Evolutionary conservation across 495 filamentous ascomycete genomes (phyloP).

Genomic region (Penicillium longicatenatum): DNA sequence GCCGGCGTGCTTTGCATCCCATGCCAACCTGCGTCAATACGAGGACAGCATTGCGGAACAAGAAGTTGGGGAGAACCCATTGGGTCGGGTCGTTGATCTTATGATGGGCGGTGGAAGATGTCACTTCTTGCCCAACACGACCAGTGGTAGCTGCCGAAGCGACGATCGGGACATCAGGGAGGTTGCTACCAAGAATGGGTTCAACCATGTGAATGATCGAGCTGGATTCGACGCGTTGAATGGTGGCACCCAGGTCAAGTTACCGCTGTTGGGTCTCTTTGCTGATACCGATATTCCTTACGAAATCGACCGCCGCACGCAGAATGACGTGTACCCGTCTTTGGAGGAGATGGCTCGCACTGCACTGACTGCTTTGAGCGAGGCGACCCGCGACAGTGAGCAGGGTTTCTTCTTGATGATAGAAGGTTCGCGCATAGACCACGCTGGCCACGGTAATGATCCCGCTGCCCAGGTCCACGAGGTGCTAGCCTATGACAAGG

Average conservation of each 20-base stretch:
- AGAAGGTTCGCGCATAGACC: conserved; percentile 93
- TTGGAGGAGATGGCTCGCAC: conserved; percentile 89
- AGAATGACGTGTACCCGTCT: conserved; percentile 81
- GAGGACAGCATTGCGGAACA: conserved; percentile 92
- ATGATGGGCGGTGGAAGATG: conserved; percentile 92
- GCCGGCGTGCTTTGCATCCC: conserved; percentile 92
- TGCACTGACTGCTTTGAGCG: conserved; percentile 73
- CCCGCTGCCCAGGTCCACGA: conserved; percentile 94
- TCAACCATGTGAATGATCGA: conserved; percentile 72
- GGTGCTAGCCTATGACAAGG: conserved; percentile 86
- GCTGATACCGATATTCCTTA: conserved; percentile 83
- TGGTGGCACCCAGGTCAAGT: conserved; percentile 66
- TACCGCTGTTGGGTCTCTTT: conserved; percentile 87
- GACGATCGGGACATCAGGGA: conserved; percentile 71
- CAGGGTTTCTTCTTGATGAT: conserved; percentile 99
- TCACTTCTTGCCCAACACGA: conserved; percentile 84
- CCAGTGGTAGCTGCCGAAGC: conserved; percentile 71
- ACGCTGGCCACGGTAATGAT: conserved; percentile 94
- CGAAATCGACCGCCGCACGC: conserved; percentile 81
- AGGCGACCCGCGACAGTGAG: conserved; percentile 82
- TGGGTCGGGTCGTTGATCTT: conserved; percentile 85
- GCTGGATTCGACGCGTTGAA: conserved; percentile 76
- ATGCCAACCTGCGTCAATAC: conserved; percentile 75
- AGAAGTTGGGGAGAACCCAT: conserved; percentile 80
- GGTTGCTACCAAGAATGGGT: conserved; percentile 73